Base-by-base conservation (phyloP, 768 basidiomycete species). In the Kondoa subrosea region DNA sequence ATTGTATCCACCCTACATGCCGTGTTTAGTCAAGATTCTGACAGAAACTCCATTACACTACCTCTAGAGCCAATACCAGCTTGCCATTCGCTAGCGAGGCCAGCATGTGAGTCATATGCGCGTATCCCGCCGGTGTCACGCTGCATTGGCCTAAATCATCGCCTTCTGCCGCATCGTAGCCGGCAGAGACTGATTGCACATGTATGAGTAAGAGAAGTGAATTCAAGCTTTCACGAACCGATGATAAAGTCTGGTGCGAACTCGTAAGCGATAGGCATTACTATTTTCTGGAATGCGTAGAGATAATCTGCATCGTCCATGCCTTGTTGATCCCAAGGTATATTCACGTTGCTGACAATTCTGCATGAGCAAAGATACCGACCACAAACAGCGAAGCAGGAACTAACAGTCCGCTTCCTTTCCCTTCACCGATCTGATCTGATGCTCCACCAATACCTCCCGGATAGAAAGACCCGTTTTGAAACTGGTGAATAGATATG, bases 101-200 rank as follows among this genome's bases (percentile, higher is more conserved):
- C 8, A 99, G 81, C 90, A 99, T 93, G 74, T 96, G 88, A 3
- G 95, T 95, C 92, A 99, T 97, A 73, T 97, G 95, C 0, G 91
- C 91, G 76, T 91, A 99, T 2, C 92, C 95, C 21, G 85, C 83
- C 0, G 95, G 95, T 2, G 88, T 83, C 69, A 99, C 92, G 71
- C 85, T 80, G 73, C 92, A 96, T 78, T 87, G 87, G 34, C 95
- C 95, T 2, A 99, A 81, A 40, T 85, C 84, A 74, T 99, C 95
- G 2, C 95, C 95, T 31, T 82, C 83, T 0, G 95, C 95, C 8
- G 95, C 95, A 74, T 99, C 95, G 74, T 96, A 99, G 1, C 95
- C 95, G 21, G 95, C 91, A 4, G 93, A 96, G 74, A 99, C 95
- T 99, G 74, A 3, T 17, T 0, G 26, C 1, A 1, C 1, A 2